phyloP scores from a whole-genome alignment of 2,329 filamentous ascomycete genomes.

The Zymoseptoria brevis region DNA sequence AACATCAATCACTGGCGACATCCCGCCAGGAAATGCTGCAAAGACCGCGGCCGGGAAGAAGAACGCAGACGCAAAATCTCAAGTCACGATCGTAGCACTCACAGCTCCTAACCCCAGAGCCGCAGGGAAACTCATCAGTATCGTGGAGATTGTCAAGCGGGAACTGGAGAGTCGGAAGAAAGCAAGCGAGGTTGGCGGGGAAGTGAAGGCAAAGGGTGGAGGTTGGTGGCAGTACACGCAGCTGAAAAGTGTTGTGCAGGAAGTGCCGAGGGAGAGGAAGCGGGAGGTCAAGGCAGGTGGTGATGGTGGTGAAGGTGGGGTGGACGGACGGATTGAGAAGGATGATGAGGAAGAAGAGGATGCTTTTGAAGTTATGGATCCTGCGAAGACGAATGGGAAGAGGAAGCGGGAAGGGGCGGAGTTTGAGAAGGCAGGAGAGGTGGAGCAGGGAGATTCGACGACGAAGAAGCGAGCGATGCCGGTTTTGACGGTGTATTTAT shows the following conservation, averaged over 20 bases:
- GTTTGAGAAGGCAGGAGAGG: slow-evolving; percentile 42
- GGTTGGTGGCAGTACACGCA: slow-evolving; percentile 36
- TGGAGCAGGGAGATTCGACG: slow-evolving; percentile 42
- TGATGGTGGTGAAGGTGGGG: slow-evolving; percentile 7
- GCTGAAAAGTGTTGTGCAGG: slow-evolving; percentile 18
- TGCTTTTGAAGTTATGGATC: slow-evolving; percentile 24
- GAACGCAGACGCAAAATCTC: not conserved
- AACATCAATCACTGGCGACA: not conserved
- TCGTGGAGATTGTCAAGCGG: slow-evolving; percentile 53
- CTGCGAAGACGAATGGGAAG: slow-evolving; percentile 2
- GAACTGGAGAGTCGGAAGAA: slow-evolving; percentile 18
- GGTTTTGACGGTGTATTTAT: slow-evolving; percentile 55
- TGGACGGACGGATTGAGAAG: slow-evolving; percentile 20
- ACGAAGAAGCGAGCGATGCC: slow-evolving; percentile 43
- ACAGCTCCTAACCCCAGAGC: slow-evolving; percentile 30
- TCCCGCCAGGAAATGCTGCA: not conserved
- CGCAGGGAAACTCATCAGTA: slow-evolving; percentile 58
- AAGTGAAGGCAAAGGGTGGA: slow-evolving; percentile 35
- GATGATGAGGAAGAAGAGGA: slow-evolving; percentile 17
- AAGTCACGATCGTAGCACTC: slow-evolving; percentile 30
- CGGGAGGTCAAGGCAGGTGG: slow-evolving; percentile 2
- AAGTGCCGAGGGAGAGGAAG: slow-evolving; percentile 16
- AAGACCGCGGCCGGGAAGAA: not conserved
- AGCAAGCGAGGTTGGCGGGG: not conserved
- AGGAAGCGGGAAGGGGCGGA: slow-evolving; percentile 33